phyloP scores from a whole-genome alignment of 495 filamentous ascomycete species.

The Tuber indicum region DNA sequence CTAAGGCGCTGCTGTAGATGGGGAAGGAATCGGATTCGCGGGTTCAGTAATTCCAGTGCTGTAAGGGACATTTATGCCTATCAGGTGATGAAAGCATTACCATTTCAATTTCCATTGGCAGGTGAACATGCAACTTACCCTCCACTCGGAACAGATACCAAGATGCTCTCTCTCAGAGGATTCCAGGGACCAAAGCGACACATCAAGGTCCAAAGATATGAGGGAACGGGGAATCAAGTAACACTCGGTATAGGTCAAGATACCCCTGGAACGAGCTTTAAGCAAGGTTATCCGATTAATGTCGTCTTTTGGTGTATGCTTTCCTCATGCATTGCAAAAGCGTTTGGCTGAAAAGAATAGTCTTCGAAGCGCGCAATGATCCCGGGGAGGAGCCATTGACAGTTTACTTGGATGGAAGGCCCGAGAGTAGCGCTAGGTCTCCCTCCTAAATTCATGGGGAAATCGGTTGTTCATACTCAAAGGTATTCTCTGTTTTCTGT shows the following conservation, averaged over 20 bases:
- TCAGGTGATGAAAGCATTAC: not conserved
- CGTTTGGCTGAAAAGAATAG: constrained; percentile 37
- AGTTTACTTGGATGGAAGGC: constrained; percentile 49
- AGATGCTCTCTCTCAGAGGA: constrained; percentile 5
- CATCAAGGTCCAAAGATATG: constrained; percentile 13
- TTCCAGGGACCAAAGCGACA: constrained; percentile 7
- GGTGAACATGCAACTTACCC: constrained; percentile 2
- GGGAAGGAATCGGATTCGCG: not conserved
- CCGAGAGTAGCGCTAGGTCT: constrained; percentile 1
- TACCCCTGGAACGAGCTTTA: constrained; percentile 1
- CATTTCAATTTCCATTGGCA: not conserved
- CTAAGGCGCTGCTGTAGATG: not conserved
- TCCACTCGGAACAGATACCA: not conserved
- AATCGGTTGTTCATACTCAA: not conserved
- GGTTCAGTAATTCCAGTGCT: no score
- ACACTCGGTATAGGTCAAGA: constrained; percentile 14
- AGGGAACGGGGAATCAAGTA: constrained; percentile 12
- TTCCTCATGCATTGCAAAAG: not conserved
- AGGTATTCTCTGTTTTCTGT: constrained; percentile 60
- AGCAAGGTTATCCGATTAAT: constrained; percentile 58
- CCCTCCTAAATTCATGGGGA: not conserved
- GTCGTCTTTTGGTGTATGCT: constrained; percentile 60
- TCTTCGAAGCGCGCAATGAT: constrained; percentile 53
- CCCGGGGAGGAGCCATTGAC: constrained; percentile 53
- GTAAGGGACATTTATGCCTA: not conserved